These are phyloP conservation scores for Chlorella sp. DNA, from an alignment of 139 green algal species.

Conservation along the genomic window DNA sequence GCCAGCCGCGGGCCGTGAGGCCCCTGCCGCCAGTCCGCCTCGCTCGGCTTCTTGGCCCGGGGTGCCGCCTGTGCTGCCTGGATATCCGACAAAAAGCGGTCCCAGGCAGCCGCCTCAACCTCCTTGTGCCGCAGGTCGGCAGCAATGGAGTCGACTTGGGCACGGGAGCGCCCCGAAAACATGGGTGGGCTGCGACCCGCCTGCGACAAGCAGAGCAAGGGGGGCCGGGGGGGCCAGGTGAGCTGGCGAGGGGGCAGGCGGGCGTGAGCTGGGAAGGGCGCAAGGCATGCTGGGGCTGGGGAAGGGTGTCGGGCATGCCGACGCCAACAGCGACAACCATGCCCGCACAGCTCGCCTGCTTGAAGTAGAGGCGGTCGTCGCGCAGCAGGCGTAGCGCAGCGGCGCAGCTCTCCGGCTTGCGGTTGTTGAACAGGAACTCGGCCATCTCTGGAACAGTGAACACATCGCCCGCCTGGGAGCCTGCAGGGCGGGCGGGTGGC, in stretches of 20 bases:
- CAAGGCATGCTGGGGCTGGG: no score
- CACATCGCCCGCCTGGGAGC: neutral
- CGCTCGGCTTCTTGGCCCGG: conserved; percentile 22
- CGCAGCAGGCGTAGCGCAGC: conserved; percentile 68
- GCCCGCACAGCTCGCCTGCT: conserved; percentile 46
- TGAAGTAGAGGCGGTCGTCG: conserved; percentile 76
- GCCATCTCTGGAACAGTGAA: conserved; percentile 51
- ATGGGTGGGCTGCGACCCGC: conserved; percentile 22
- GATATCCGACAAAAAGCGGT: conserved; percentile 23
- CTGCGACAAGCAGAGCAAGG: conserved; percentile 61
- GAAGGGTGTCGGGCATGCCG: no score
- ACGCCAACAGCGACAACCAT: neutral
- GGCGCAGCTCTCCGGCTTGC: conserved; percentile 33
- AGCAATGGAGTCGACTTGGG: conserved; percentile 29
- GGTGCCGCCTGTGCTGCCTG: neutral
- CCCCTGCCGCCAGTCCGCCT: conserved; percentile 51
- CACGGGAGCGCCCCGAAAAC: conserved; percentile 44
- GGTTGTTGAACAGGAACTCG: conserved; percentile 51
- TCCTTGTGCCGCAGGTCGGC: neutral
- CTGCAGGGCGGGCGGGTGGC: no score
- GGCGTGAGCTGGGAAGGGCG: no score
- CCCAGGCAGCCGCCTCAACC: conserved; percentile 2
- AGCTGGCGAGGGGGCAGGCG: no score
- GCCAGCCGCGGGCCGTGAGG: conserved; percentile 33
- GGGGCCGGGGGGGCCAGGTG: no score